Conservation (phyloP, 108 stramenopile genomes). For the Skeletonema grethae region DNA sequence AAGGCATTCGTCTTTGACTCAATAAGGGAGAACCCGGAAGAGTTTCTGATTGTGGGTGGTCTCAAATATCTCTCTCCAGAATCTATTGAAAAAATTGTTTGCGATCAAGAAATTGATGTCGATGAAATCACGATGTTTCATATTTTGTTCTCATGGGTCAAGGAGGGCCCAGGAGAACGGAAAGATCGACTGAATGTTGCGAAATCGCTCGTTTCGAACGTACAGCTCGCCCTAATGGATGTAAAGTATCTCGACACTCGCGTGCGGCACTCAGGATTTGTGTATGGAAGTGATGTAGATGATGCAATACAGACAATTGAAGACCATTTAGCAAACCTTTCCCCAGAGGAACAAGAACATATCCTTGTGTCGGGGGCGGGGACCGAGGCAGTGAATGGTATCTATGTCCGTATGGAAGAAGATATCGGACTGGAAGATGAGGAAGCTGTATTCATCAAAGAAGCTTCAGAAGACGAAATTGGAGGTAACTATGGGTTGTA, state of each 20-base stretch:
- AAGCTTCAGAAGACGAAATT: constrained; percentile 9
- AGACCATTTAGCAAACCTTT: neutral
- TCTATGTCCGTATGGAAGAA: constrained; percentile 19
- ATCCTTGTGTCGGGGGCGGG: constrained; percentile 14
- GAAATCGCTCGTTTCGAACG: constrained; percentile 1
- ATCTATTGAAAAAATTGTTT: constrained; percentile 6
- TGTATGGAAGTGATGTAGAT: neutral
- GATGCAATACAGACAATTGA: constrained; percentile 12
- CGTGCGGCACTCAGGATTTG: constrained; percentile 13
- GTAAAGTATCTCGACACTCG: neutral
- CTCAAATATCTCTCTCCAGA: neutral
- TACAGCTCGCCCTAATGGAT: constrained; percentile 6
- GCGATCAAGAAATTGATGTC: constrained; percentile 9
- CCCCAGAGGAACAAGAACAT: constrained; percentile 21
- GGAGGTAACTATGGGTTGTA: constrained; percentile 12
- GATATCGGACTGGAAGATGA: constrained; percentile 21
- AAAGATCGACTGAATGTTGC: neutral
- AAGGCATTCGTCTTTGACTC: constrained; percentile 3
- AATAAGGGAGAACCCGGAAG: constrained; percentile 4
- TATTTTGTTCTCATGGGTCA: constrained; percentile 6
- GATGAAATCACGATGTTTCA: constrained; percentile 18
- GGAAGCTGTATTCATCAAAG: constrained; percentile 19
- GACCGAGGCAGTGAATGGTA: constrained; percentile 7
- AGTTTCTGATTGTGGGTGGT: constrained; percentile 9
- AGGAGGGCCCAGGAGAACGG: neutral